Percentiles rank a stretch among this genome's conserved stretches.
phyloP scores from a whole-genome alignment of 805 yeast species.

The Sugiyamaella floridensis region DNA sequence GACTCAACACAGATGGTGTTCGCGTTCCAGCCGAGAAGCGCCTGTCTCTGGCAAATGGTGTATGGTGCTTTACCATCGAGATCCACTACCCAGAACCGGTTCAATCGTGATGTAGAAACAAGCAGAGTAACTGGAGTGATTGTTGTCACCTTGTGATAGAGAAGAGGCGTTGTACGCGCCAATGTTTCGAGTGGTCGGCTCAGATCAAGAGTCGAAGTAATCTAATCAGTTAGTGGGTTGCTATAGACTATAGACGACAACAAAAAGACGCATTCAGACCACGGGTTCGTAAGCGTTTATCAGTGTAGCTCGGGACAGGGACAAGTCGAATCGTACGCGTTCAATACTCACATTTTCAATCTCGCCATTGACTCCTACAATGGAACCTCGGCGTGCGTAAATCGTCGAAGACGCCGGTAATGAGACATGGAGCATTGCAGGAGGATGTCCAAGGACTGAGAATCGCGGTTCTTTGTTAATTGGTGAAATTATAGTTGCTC shows the following conservation, averaged over 20 bases:
- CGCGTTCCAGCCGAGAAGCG: conserved; percentile 43
- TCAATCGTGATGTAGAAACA: conserved; percentile 6
- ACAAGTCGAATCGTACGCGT: too few species aligned
- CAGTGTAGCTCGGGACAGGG: too few species aligned
- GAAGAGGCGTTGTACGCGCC: conserved; percentile 26
- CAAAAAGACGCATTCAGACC: neutral
- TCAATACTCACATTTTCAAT: conserved; percentile 20
- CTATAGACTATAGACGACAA: too few species aligned
- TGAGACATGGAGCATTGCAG: conserved; percentile 36
- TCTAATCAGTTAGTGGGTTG: conserved; percentile 10
- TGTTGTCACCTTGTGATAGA: conserved; percentile 30
- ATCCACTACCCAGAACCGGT: conserved; percentile 24
- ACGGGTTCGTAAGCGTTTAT: too few species aligned
- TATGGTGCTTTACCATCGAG: conserved; percentile 26
- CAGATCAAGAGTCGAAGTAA: conserved; percentile 24
- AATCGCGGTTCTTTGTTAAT: conserved; percentile 32
- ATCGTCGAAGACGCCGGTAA: conserved; percentile 39
- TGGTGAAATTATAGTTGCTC: too few species aligned
- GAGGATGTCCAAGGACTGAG: conserved; percentile 37
- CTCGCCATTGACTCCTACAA: conserved; percentile 42
- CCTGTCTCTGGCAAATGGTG: conserved; percentile 35
- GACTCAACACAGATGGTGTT: conserved; percentile 24
- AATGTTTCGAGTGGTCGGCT: conserved; percentile 19
- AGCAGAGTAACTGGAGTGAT: conserved; percentile 27
- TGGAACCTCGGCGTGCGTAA: conserved; percentile 36